phyloP scores from a whole-genome alignment of 108 stramenopile genomes.

The Cyclotella choctawhatcheeana region DNA sequence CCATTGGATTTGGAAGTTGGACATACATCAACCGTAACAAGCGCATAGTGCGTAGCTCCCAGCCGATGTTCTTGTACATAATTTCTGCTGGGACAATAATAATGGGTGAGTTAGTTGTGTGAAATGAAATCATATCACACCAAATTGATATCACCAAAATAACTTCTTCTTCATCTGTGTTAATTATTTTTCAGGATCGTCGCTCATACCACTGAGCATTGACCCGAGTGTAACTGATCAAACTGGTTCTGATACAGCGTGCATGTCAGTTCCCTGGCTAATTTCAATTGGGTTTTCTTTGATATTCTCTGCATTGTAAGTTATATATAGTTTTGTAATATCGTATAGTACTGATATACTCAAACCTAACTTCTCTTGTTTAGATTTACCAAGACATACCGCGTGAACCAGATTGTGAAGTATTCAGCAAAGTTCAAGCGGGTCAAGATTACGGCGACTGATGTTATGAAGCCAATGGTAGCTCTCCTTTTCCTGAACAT shows the following conservation, averaged over 20 bases:
- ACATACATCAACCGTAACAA: conserved; percentile 35
- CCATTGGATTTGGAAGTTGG: conserved; percentile 49
- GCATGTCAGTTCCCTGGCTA: conserved; percentile 36
- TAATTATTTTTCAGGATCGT: conserved; percentile 37
- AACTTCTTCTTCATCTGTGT: neutral
- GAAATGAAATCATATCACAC: no score
- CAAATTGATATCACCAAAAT: neutral
- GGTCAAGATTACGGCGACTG: conserved; percentile 50
- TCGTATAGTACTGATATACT: neutral
- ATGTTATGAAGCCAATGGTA: conserved; percentile 59
- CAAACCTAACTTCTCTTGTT: neutral
- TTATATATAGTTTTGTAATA: no score
- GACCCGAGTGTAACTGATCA: conserved; percentile 17
- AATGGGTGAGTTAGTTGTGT: conserved; percentile 5
- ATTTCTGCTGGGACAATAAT: conserved; percentile 23
- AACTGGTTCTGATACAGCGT: conserved; percentile 23
- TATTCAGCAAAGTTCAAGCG: conserved; percentile 39
- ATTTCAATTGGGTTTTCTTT: conserved; percentile 25
- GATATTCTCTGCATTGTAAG: conserved; percentile 31
- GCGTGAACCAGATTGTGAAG: conserved; percentile 17
- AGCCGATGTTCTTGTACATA: conserved; percentile 60
- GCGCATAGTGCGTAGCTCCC: conserved; percentile 55
- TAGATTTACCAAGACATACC: conserved; percentile 27
- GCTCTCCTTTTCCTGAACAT: conserved; percentile 41
- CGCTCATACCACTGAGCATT: conserved; percentile 40